Percentiles rank a stretch among this genome's conserved stretches.
Conservation (phyloP, 345 rosid species). For the Carallia brachiata region DNA sequence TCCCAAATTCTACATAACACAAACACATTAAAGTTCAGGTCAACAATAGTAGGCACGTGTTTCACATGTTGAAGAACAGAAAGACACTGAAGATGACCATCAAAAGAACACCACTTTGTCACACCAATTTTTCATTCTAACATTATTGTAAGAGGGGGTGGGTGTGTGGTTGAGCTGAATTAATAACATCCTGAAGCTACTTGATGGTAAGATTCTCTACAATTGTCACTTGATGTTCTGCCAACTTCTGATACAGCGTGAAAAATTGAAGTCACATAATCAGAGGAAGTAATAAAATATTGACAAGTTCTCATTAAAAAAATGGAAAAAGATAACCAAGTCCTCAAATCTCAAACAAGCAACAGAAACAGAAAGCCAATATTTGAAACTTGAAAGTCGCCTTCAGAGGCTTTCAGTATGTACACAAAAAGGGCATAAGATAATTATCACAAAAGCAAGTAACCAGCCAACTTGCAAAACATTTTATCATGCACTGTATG, state of each 20-base stretch:
- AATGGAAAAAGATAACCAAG: too few relatives aligned
- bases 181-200: too few relatives aligned
- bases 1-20: conserved; percentile 1
- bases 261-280: too few relatives aligned
- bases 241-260: too few relatives aligned
- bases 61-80: too few relatives aligned
- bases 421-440: neutral
- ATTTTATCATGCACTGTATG: neutral
- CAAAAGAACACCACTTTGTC: too few relatives aligned
- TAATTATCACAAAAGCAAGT: neutral
- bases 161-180: too few relatives aligned
- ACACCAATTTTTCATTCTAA: too few relatives aligned
- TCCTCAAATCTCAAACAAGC: neutral
- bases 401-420: neutral
- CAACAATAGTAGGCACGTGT: neutral
- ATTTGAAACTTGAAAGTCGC: neutral
- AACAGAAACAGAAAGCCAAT: neutral
- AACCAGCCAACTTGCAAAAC: neutral
- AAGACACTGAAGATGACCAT: too few relatives aligned
- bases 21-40: neutral
- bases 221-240: too few relatives aligned
- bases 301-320: neutral
- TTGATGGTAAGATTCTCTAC: too few relatives aligned
- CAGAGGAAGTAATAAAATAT: neutral
- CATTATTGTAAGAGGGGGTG: too few relatives aligned